Evolutionary conservation across 352 stramenopile species (phyloP).

Genomic region (Thalassiosira mediterranea): DNA sequence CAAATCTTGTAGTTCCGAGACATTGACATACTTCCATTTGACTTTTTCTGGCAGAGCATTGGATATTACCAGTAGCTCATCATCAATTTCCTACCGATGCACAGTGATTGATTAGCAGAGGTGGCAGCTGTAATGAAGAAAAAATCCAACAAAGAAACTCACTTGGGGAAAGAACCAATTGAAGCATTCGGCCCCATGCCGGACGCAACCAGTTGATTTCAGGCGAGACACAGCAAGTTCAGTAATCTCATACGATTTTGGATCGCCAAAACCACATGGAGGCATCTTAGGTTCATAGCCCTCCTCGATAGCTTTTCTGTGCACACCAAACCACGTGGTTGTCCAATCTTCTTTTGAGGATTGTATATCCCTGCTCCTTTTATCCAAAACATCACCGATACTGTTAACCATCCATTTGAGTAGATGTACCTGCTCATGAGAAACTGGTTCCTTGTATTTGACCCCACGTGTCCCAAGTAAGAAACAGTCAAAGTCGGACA

Average conservation of each 20-base stretch:
- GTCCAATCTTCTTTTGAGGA: slow-evolving; percentile 52
- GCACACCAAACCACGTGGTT: slow-evolving; percentile 61
- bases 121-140: neutral
- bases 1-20: slow-evolving; percentile 47
- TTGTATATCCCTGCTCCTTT: slow-evolving; percentile 16
- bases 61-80: slow-evolving; percentile 62
- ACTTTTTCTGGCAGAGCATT: slow-evolving; percentile 46
- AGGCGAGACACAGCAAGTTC: slow-evolving; percentile 54
- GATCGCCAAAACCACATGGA: slow-evolving; percentile 69
- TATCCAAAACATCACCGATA: slow-evolving; percentile 57
- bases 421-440: slow-evolving; percentile 64
- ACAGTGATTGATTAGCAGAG: neutral
- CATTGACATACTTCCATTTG: slow-evolving; percentile 59
- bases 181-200: slow-evolving; percentile 76
- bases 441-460: slow-evolving; percentile 58
- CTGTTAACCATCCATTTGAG: slow-evolving; percentile 65
- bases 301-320: slow-evolving; percentile 44
- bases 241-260: slow-evolving; percentile 70
- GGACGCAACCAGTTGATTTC: slow-evolving; percentile 58
- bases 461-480: slow-evolving; percentile 61
- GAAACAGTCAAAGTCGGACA: slow-evolving; percentile 78
- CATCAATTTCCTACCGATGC: slow-evolving; percentile 59
- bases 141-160: neutral
- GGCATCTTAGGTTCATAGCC: slow-evolving; percentile 53
- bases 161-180: slow-evolving; percentile 71